Evolutionary conservation across 2,329 filamentous ascomycete genomes (phyloP).

Genomic region (Uncinocarpus reesii): DNA sequence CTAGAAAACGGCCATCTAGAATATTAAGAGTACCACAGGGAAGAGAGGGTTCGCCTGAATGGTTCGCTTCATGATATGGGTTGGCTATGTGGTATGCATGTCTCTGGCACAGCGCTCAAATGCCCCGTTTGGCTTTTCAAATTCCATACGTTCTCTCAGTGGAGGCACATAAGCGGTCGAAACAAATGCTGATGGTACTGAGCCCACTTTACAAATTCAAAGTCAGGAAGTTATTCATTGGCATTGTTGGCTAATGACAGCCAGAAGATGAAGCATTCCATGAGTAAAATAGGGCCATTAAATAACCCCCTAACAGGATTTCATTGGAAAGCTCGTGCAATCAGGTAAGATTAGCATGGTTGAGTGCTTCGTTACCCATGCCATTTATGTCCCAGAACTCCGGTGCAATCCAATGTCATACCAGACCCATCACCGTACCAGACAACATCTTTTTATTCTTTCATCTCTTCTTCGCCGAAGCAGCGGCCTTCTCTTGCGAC

Average conservation of each 20-base stretch:
- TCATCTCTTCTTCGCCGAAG: conserved; percentile 34
- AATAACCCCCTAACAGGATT: conserved; percentile 7
- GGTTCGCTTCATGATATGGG: no score
- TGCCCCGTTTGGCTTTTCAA: no score
- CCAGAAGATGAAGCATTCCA: conserved; percentile 10
- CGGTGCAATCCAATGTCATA: conserved; percentile 15
- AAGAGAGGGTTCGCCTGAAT: no score
- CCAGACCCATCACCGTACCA: conserved; percentile 8
- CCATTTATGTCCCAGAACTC: conserved; percentile 14
- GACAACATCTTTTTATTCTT: conserved; percentile 11
- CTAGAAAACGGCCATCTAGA: no score
- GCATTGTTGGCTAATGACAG: conserved; percentile 5
- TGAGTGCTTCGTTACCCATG: conserved; percentile 10
- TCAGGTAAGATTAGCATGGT: conserved; percentile 8
- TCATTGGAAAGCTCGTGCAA: conserved; percentile 13
- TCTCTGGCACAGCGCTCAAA: no score
- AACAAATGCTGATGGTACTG: no score
- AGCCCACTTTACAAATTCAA: no score
- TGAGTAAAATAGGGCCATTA: conserved; percentile 8
- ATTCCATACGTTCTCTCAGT: no score
- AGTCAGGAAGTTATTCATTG: conserved; percentile 7
- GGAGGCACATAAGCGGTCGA: no score
- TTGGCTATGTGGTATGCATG: no score
- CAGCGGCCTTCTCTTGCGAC: conserved; percentile 59
- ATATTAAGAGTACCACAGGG: no score